These are phyloP conservation scores for Fusarium heterosporum DNA, from an alignment of 2,329 filamentous ascomycete species.

Conservation along the genomic window DNA sequence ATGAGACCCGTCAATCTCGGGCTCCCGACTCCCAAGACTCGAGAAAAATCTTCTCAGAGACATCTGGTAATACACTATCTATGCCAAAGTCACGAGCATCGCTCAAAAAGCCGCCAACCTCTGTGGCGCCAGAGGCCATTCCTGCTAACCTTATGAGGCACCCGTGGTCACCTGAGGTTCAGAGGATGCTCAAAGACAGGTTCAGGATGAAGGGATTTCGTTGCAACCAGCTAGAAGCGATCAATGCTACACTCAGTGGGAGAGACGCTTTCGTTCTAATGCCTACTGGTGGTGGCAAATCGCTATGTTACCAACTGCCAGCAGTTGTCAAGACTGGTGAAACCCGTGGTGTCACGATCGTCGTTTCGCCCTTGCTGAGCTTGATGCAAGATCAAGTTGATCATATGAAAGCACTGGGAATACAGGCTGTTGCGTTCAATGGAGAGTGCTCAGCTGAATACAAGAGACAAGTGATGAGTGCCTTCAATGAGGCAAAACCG, in stretches of 20 bases:
- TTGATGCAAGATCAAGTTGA: slow-evolving; percentile 97
- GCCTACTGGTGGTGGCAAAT: slow-evolving; percentile 98
- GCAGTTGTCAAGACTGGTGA: slow-evolving; percentile 84
- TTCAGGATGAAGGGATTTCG: slow-evolving; percentile 91
- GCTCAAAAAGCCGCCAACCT: slow-evolving; percentile 50
- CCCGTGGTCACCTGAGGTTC: slow-evolving; percentile 89
- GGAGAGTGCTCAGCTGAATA: slow-evolving; percentile 75
- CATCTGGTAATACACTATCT: slow-evolving; percentile 59
- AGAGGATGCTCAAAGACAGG: slow-evolving; percentile 79
- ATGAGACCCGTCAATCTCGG: slow-evolving; percentile 57
- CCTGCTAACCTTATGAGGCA: slow-evolving; percentile 70
- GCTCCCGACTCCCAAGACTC: slow-evolving; percentile 38
- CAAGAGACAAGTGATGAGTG: slow-evolving; percentile 73
- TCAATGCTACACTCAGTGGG: slow-evolving; percentile 89
- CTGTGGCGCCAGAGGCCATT: slow-evolving; percentile 50
- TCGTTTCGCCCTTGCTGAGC: slow-evolving; percentile 94
- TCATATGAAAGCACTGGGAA: slow-evolving; percentile 78
- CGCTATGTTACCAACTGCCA: slow-evolving; percentile 94
- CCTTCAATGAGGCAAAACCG: slow-evolving; percentile 71
- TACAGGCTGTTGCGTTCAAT: slow-evolving; percentile 86
- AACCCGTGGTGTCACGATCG: slow-evolving; percentile 88
- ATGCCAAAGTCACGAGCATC: slow-evolving; percentile 50
- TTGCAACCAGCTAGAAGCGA: slow-evolving; percentile 91
- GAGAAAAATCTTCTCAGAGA: slow-evolving; percentile 59
- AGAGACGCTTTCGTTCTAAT: slow-evolving; percentile 96